These are phyloP conservation scores for Porphyrellus cyaneotinctus DNA, from an alignment of 768 basidiomycete species.

Conservation along the genomic window DNA sequence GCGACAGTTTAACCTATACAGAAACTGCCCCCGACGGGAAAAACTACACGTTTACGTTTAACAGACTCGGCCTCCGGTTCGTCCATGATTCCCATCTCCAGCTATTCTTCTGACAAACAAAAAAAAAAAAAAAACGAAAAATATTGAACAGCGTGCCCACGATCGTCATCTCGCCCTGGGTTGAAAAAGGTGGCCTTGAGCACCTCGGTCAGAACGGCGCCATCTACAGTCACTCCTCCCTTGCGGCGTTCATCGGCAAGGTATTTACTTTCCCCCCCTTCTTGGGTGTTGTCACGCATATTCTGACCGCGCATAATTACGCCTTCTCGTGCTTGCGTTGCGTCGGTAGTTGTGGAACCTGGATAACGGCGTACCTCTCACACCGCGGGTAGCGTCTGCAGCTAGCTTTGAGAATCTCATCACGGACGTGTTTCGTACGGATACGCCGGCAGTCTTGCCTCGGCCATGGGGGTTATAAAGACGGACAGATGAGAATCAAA, in stretches of 20 bases:
- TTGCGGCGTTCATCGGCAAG: constrained; percentile 21
- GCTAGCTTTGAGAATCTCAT: constrained; percentile 25
- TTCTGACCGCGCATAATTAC: neutral
- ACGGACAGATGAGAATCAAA: neutral
- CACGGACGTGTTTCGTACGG: constrained; percentile 18
- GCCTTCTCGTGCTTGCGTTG: neutral
- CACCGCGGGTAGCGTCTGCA: constrained; percentile 18
- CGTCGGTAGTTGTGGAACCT: constrained; percentile 22
- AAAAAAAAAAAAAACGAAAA: too few species aligned
- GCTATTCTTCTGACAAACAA: too few species aligned
- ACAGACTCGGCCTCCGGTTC: constrained; percentile 25
- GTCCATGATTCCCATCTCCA: neutral
- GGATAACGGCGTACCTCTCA: constrained; percentile 16
- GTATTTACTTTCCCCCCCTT: neutral
- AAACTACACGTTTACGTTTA: constrained; percentile 20
- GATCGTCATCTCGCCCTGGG: constrained; percentile 24
- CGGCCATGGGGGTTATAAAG: constrained; percentile 18
- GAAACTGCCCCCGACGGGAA: constrained; percentile 18
- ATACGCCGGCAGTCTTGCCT: constrained; percentile 13
- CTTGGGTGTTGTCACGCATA: too few species aligned
- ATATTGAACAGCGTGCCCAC: constrained; percentile 14
- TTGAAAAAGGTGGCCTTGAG: constrained; percentile 19
- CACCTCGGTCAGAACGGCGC: constrained; percentile 2
- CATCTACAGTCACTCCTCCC: constrained; percentile 25
- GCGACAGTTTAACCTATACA: constrained; percentile 23